Percentiles rank a stretch among this genome's conserved stretches.
phyloP scores from a whole-genome alignment of 2,329 filamentous ascomycete genomes.

The Aspergillus eucalypticola region DNA sequence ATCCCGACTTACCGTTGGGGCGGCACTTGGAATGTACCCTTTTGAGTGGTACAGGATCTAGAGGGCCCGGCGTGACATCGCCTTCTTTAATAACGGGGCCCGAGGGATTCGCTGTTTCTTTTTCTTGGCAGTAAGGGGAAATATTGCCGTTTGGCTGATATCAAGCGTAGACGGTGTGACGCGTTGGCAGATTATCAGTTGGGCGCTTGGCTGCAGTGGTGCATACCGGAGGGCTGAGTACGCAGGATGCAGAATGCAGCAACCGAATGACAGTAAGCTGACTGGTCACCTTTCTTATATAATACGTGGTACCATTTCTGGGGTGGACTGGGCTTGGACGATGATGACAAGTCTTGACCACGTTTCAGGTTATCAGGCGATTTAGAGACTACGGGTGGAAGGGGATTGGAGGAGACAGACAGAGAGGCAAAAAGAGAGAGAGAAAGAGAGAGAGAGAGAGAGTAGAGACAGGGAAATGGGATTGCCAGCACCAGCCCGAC shows the following conservation, averaged over 20 bases:
- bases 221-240: slow-evolving; percentile 19
- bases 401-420: neutral
- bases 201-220: slow-evolving; percentile 16
- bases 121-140: slow-evolving; percentile 15
- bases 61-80: slow-evolving; percentile 11
- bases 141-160: slow-evolving; percentile 9
- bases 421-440: neutral
- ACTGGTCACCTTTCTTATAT: slow-evolving; percentile 13
- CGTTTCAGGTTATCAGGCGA: slow-evolving; percentile 1
- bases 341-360: neutral
- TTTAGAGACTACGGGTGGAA: neutral
- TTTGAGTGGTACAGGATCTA: neutral
- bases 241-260: slow-evolving; percentile 19
- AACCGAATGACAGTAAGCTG: slow-evolving; percentile 1
- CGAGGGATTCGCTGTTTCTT: neutral
- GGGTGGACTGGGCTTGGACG: neutral
- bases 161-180: slow-evolving; percentile 25
- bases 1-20: slow-evolving; percentile 9
- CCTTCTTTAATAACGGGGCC: slow-evolving; percentile 10
- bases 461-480: neutral
- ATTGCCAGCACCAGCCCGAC: neutral
- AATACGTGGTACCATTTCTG: slow-evolving; percentile 14
- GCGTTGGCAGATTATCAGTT: slow-evolving; percentile 20
- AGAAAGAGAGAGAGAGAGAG: no score
- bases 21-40: neutral